phyloP scores from a whole-genome alignment of 2,329 filamentous ascomycete genomes.

The Diaporthe velutina region DNA sequence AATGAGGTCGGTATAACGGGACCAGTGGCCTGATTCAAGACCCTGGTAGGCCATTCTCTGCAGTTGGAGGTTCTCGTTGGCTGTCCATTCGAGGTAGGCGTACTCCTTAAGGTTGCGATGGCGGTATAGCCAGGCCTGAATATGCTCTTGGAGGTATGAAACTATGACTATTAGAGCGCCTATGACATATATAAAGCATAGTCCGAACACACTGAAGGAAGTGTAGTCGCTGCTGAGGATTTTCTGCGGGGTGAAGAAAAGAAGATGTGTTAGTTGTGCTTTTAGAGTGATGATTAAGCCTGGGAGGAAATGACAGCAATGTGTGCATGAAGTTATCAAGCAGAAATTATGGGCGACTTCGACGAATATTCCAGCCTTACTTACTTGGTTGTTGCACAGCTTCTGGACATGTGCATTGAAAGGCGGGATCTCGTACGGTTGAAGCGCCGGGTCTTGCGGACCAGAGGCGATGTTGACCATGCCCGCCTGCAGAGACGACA shows the following conservation, averaged over 20 bases:
- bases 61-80: conserved; percentile 44
- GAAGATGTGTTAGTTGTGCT: background rate
- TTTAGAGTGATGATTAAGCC: background rate
- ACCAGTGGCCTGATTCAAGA: background rate
- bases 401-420: background rate
- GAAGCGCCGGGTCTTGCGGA: background rate
- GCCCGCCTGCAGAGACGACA: conserved; percentile 35
- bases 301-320: background rate
- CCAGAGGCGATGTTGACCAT: conserved; percentile 36
- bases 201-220: conserved; percentile 46
- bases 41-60: conserved; percentile 47
- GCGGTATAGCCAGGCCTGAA: conserved; percentile 38
- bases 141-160: conserved; percentile 40
- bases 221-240: conserved; percentile 42
- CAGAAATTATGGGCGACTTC: background rate
- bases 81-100: conserved; percentile 44
- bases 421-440: conserved; percentile 7
- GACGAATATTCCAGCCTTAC: background rate
- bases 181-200: conserved; percentile 42
- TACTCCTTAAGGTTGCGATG: conserved; percentile 38
- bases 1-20: background rate
- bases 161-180: conserved; percentile 40
- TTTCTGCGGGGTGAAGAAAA: conserved; percentile 37
- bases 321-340: background rate
- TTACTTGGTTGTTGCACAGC: conserved; percentile 40